Evolutionary conservation across 768 basidiomycete genomes (phyloP).

Genomic region (Pleurotus ostreatus): DNA sequence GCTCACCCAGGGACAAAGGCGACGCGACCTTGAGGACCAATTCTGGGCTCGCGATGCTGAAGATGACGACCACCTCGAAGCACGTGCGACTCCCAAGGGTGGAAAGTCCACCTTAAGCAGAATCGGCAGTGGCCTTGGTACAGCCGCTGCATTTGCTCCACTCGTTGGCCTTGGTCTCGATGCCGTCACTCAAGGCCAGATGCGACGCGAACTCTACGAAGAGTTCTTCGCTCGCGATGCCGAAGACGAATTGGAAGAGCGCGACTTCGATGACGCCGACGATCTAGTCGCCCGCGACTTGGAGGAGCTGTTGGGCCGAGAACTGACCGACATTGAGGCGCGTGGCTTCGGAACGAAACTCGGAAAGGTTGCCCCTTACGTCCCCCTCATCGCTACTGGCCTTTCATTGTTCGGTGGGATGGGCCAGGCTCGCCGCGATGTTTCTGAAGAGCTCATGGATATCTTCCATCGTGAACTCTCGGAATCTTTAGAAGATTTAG

Average conservation of each 20-base stretch:
- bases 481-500: slow-evolving; percentile 3
- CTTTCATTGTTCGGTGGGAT: neutral
- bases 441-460: slow-evolving; percentile 7
- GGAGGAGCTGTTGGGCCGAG: neutral
- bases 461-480: slow-evolving; percentile 8
- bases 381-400: slow-evolving; percentile 2
- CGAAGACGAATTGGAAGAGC: neutral
- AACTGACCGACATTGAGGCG: neutral
- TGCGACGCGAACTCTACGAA: neutral
- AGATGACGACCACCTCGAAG: neutral
- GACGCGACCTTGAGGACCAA: neutral
- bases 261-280: neutral
- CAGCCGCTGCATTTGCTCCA: neutral
- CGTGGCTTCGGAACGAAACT: neutral
- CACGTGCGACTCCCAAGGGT: neutral
- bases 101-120: neutral
- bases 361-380: neutral
- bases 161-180: neutral
- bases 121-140: neutral
- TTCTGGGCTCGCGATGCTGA: neutral
- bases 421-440: slow-evolving; percentile 1
- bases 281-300: neutral
- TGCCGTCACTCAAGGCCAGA: neutral
- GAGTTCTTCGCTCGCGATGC: too few relatives aligned
- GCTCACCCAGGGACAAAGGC: neutral